Evolutionary conservation across 2,329 filamentous ascomycete species (phyloP), one percentile per base, ranked within the genome.

Genomic region (Verruconis gallopava): DNA sequence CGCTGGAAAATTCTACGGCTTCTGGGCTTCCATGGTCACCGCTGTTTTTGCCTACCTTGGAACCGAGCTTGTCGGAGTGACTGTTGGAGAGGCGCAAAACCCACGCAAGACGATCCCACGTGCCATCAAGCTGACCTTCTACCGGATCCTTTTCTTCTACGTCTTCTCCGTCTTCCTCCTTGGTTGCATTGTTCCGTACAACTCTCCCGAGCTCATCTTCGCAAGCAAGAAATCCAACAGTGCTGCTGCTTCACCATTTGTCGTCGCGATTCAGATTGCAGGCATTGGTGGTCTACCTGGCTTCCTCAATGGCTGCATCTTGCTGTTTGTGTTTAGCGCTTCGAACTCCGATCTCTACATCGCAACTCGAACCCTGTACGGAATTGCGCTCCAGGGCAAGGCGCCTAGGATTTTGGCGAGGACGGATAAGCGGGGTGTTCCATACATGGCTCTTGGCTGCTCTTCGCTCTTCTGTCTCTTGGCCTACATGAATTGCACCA

Each of bases 71-170:
- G 78, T 85, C 39, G 81, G 81, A 62, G 79, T 86, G 12, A 86
- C 81, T 0, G 80, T 85, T 22, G 81, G 79, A 41, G 81, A 86
- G 60, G 81, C 81, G 0, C 79, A 85, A 62, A 86, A 86, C 62
- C 83, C 83, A 1, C 76, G 81, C 55, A 75, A 74, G 58, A 82
- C 77, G 13, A 78, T 89, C 47, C 83, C 83, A 4, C 75, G 77
- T 46, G 82, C 81, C 41, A 86, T 86, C 67, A 81, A 77, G 57
- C 69, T 85, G 38, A 86, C 81, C 50, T 88, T 88, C 61, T 88
- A 75, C 66, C 82, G 83, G 44, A 88, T 89, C 57, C 62, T 85
- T 49, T 66, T 88, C 64, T 89, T 89, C 68, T 89, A 89, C 67
- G 70, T 77, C 52, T 60, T 85, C 45, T 78, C 73, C 17, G 79